Conservation (phyloP, 1,284 basidiomycete genomes). For the Prillingera fragicola region DNA sequence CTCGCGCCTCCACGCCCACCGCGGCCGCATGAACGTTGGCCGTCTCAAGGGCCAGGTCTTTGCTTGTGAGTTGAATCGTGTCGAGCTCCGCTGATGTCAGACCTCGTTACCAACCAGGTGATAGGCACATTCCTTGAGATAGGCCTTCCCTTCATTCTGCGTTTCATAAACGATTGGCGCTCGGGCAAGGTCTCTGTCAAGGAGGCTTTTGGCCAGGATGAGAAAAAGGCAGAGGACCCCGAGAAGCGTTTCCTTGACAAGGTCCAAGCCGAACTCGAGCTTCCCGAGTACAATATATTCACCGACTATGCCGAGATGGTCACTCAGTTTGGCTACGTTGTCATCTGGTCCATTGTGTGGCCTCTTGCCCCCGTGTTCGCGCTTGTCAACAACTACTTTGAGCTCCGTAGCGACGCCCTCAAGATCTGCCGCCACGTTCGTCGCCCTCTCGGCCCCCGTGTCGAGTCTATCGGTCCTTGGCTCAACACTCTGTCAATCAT, state of each 20-base stretch:
- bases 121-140: constrained; percentile 77
- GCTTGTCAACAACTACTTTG: constrained; percentile 70
- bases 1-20: too few relatives aligned
- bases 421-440: constrained; percentile 84
- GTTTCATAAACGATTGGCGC: constrained; percentile 57
- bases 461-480: constrained; percentile 92
- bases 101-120: constrained; percentile 86
- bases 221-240: constrained; percentile 21
- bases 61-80: constrained; percentile 51
- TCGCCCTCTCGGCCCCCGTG: constrained; percentile 75
- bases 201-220: constrained; percentile 11
- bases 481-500: constrained; percentile 80
- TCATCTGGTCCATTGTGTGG: constrained; percentile 91
- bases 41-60: constrained; percentile 89
- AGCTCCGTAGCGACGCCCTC: constrained; percentile 87
- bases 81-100: constrained; percentile 35
- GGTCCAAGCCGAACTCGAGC: constrained; percentile 67
- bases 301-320: constrained; percentile 93
- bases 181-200: constrained; percentile 46
- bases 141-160: constrained; percentile 72
- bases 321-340: constrained; percentile 82
- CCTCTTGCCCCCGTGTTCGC: constrained; percentile 66
- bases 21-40: constrained; percentile 50
- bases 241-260: constrained; percentile 56
- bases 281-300: constrained; percentile 76